Evolutionary conservation across 805 yeast species (phyloP).

Genomic region (Saccharomyces eubayanus): DNA sequence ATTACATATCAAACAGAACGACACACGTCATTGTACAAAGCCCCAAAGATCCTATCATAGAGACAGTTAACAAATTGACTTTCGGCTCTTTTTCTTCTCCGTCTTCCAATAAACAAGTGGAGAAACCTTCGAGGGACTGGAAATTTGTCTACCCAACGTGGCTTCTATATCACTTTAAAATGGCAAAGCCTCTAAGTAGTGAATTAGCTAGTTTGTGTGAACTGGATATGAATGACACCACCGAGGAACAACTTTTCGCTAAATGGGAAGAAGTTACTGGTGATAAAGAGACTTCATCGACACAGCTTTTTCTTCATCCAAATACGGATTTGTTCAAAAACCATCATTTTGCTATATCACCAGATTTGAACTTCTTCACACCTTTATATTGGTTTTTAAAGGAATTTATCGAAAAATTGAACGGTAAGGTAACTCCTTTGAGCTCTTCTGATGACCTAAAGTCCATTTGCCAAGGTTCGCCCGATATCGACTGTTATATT

Average conservation of each 20-base stretch:
- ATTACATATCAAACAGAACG: slow-evolving; percentile 54
- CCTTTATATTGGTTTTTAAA: slow-evolving; percentile 34
- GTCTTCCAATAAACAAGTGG: background rate
- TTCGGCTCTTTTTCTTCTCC: background rate
- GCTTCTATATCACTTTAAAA: slow-evolving; percentile 62
- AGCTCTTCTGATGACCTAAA: slow-evolving; percentile 1
- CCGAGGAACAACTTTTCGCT: slow-evolving; percentile 2
- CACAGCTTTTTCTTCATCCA: background rate
- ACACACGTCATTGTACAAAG: slow-evolving; percentile 68
- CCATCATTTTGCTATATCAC: slow-evolving; percentile 43
- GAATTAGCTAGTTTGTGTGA: slow-evolving; percentile 5
- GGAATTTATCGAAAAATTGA: slow-evolving; percentile 41
- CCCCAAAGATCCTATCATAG: slow-evolving; percentile 49
- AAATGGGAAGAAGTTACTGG: slow-evolving; percentile 11
- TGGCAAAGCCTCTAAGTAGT: slow-evolving; percentile 19
- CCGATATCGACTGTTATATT: slow-evolving; percentile 39
- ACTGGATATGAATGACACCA: background rate
- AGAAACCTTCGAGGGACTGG: background rate
- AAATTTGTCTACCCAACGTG: slow-evolving; percentile 68
- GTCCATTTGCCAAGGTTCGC: slow-evolving; percentile 10
- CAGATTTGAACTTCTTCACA: slow-evolving; percentile 49
- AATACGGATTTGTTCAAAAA: slow-evolving; percentile 32
- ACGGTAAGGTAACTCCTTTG: slow-evolving; percentile 39
- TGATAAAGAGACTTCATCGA: background rate
- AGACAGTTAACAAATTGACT: slow-evolving; percentile 36